A percentile compares a stretch with the other conserved stretches of the same genome.
Conservation (phyloP, 2,329 filamentous ascomycete genomes). For the Chaetothyriales sp. region DNA sequence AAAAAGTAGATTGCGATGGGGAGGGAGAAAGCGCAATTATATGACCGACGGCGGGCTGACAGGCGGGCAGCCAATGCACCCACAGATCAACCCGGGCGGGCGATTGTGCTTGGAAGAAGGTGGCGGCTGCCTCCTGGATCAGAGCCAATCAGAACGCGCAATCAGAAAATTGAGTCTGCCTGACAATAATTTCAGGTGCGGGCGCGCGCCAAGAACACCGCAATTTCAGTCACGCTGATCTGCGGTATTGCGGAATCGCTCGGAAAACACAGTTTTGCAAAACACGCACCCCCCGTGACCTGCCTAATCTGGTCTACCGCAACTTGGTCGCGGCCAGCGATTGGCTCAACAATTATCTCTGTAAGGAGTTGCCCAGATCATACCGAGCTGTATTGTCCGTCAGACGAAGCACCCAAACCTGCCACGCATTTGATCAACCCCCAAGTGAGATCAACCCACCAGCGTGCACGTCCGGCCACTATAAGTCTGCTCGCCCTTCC, state of each 20-base stretch:
- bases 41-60: constrained; percentile 29
- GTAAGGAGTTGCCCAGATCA: background rate
- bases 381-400: background rate
- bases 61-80: constrained; percentile 25
- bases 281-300: background rate
- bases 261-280: background rate
- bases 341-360: background rate
- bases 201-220: background rate
- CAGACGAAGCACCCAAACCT: background rate
- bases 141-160: constrained; percentile 12
- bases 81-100: constrained; percentile 36
- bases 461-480: constrained; percentile 25
- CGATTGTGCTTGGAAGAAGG: constrained; percentile 27
- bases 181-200: background rate
- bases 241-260: background rate
- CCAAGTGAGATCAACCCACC: constrained; percentile 28
- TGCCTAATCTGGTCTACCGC: background rate
- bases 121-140: constrained; percentile 1
- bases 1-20: constrained; percentile 20
- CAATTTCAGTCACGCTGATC: background rate
- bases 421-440: constrained; percentile 30
- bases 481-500: constrained; percentile 33
- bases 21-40: constrained; percentile 26
- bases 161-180: background rate
- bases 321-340: background rate